Percentiles rank a stretch among this genome's conserved stretches.
Evolutionary conservation across 352 stramenopile species (phyloP).

Genomic region (Globisporangium polare): DNA sequence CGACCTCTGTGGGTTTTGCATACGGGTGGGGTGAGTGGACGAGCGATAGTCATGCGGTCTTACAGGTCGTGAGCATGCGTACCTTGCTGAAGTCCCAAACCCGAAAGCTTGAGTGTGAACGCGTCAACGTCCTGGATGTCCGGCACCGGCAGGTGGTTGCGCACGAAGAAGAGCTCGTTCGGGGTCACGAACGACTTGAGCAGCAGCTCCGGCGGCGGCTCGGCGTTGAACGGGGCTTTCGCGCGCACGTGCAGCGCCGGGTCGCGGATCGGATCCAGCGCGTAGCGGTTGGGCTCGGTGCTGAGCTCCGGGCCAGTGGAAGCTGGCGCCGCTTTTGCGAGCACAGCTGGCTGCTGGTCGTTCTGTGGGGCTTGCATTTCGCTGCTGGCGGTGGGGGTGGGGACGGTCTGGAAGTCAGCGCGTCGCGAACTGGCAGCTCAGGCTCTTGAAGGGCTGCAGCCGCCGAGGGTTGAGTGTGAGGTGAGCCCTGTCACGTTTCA

Average conservation of each 20-base stretch:
- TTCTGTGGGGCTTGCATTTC: background rate
- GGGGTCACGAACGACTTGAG: conserved; percentile 95
- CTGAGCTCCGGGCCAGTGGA: background rate
- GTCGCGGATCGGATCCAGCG: conserved; percentile 80
- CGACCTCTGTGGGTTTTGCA: conserved; percentile 10
- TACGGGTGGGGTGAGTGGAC: background rate
- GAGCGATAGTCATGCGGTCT: background rate
- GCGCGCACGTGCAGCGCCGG: conserved; percentile 89
- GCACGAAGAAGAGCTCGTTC: conserved; percentile 97
- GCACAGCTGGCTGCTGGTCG: background rate
- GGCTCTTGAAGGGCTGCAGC: background rate
- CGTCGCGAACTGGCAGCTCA: background rate
- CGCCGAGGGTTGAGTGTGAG: background rate
- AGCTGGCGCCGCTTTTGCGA: background rate
- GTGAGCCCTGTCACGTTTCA: no score
- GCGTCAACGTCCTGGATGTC: conserved; percentile 51
- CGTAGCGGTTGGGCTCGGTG: conserved; percentile 3
- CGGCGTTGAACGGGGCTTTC: conserved; percentile 93
- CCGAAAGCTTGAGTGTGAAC: conserved; percentile 65
- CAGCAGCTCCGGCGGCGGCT: conserved; percentile 91
- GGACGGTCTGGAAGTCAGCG: background rate
- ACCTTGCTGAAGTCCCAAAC: conserved; percentile 45
- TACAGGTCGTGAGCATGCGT: conserved; percentile 1
- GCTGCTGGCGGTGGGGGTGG: background rate
- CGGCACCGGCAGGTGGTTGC: conserved; percentile 97